Evolutionary conservation across 768 basidiomycete genomes (phyloP), one percentile per base, ranked within the genome.

Genomic region (Galerina marginata): DNA sequence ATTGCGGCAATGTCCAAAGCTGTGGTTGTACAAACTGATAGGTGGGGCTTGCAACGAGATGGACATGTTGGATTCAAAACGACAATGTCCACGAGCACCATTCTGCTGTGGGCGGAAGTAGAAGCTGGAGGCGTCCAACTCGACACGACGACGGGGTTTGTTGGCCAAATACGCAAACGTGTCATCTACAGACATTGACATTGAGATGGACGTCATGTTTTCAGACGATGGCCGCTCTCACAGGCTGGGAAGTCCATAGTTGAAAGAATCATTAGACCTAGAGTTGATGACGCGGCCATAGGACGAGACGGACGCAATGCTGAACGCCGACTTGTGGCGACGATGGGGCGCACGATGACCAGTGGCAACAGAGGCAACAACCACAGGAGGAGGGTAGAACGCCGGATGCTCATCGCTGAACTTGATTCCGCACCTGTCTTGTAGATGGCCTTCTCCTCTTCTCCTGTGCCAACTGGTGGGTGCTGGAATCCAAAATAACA

Each of bases 261-360:
- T 89, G 71, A 93, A 93, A 0, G 92, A 92, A 71, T 94, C 92
- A 2, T 65, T 69, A 1, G 81, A 71, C 15, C 92, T 92, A 15
- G 79, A 71, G 58, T 89, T 82, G 60, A 90, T 75, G 38, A 90
- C 84, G 2, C 79, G 79, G 3, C 92, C 91, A 60, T 90, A 92
- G 0, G 91, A 92, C 0, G 92, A 93, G 4, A 93, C 83, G 0
- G 91, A 92, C 0, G 89, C 88, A 52, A 93, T 87, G 67, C 89
- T 92, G 72, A 88, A 83, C 11, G 86, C 52, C 0, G 91, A 91
- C 39, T 88, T 86, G 12, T 82, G 83, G 50, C 77, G 79, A 9
- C 68, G 67, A 49, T 88, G 84, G 44, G 69, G 73, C 12, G 58
- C 71, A 25, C 75, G 77, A 15, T 75, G 76, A 9, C 75, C 40